Evolutionary conservation across 169 alveolate genomes (phyloP).

Genomic region (Fabrea salina): DNA sequence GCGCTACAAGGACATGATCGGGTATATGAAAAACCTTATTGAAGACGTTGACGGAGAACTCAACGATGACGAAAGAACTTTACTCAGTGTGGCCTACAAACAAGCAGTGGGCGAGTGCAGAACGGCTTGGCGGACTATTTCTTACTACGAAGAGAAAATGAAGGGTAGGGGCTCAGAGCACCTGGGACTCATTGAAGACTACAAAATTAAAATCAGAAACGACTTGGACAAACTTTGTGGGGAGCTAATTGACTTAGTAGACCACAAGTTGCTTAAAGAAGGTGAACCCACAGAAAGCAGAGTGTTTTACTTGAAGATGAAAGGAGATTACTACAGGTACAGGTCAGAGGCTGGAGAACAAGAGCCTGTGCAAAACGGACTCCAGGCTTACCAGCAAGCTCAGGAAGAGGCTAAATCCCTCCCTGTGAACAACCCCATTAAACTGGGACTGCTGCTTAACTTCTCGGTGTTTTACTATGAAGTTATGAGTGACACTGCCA

Average conservation of each 20-base stretch:
- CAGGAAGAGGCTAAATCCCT: constrained; percentile 92
- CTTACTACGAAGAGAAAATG: constrained; percentile 96
- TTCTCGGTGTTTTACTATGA: constrained; percentile 99
- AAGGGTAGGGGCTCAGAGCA: constrained; percentile 90
- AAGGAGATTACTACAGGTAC: constrained; percentile 98
- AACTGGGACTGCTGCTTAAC: constrained; percentile 97
- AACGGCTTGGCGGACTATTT: constrained; percentile 96
- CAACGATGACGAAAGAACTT: constrained; percentile 93
- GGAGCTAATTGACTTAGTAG: constrained; percentile 88
- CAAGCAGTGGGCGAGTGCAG: constrained; percentile 98
- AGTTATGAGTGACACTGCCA: constrained; percentile 95
- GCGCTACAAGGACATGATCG: constrained; percentile 97
- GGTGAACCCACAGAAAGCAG: constrained; percentile 89
- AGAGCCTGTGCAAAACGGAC: constrained; percentile 95
- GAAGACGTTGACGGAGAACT: constrained; percentile 77
- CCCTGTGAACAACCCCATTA: constrained; percentile 96
- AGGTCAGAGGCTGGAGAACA: constrained; percentile 95
- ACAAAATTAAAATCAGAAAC: constrained; percentile 91
- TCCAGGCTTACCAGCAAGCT: constrained; percentile 96
- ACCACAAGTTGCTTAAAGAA: constrained; percentile 88
- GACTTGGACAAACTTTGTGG: constrained; percentile 93
- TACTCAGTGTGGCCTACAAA: constrained; percentile 97
- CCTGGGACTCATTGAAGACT: constrained; percentile 87
- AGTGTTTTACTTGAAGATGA: constrained; percentile 98
- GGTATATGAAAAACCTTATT: constrained; percentile 74